These are phyloP conservation scores for Aspergillus heteromorphus DNA, from an alignment of 495 filamentous ascomycete species.

Conservation along the genomic window DNA sequence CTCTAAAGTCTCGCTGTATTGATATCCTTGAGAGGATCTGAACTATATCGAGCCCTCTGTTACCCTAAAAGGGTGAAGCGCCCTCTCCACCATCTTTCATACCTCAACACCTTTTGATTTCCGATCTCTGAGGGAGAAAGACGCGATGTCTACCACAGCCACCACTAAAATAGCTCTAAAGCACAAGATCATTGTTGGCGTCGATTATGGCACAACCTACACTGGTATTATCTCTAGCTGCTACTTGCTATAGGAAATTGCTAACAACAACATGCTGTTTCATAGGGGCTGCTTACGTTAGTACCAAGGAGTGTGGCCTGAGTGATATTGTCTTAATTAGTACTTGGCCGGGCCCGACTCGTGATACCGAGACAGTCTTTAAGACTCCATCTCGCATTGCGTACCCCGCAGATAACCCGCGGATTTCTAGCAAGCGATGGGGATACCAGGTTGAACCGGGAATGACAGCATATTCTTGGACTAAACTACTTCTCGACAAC, in stretches of 20 bases:
- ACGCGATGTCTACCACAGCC: not conserved
- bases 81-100: too few species aligned
- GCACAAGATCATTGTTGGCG: conserved; percentile 6
- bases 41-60: too few species aligned
- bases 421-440: not conserved
- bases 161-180: too few species aligned
- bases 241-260: too few species aligned
- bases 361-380: not conserved
- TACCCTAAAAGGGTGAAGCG: too few species aligned
- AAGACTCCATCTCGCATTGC: conserved; percentile 8
- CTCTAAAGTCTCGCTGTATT: too few species aligned
- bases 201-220: conserved; percentile 12
- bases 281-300: conserved; percentile 1
- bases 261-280: too few species aligned
- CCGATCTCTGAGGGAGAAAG: too few species aligned
- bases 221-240: conserved; percentile 9
- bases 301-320: not conserved
- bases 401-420: not conserved
- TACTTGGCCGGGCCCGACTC: conserved; percentile 1
- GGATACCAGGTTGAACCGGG: conserved; percentile 9
- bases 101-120: too few species aligned
- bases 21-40: too few species aligned
- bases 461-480: conserved; percentile 18
- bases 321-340: conserved; percentile 1
- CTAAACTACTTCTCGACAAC: conserved; percentile 17